Base-by-base conservation (phyloP, 441 rosid genomes). In the Brassica balearica region DNA sequence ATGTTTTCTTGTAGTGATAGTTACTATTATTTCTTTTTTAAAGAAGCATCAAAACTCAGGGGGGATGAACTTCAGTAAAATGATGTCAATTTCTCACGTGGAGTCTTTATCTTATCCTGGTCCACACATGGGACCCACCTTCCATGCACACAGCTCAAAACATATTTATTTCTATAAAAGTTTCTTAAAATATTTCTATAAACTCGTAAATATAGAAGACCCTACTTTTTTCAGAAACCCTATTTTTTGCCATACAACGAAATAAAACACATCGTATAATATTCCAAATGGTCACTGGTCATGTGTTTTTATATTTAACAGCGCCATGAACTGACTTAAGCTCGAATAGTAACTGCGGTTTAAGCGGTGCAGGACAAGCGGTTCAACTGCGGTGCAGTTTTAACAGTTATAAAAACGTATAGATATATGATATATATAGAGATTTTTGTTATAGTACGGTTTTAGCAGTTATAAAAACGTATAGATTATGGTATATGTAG, bases 31-130 rank as follows among this genome's bases (percentile, higher is more conserved):
- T 73, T 48, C 2, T 2, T 23, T 20, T 53, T 75, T 74, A 65
- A 8, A 63, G 5, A 77, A 77, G 85, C 81, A 84, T 86, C 84
- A 78, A 81, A 81, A 82, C 69, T 66, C 83, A 76, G 88, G 92
- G 98, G 94, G 93, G 92, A 90, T 90, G 98, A 88, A 93, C 84
- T 86, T 81, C 77, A 75, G 77, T 63, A 73, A 65, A 67, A 80
- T 83, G 79, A 71, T 91, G 88, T 88, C 91, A 90, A 85, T 72
- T 72, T 79, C 81, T 88, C 92, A 87, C 88, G 98, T 88, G 97
- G 91, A 85, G 83, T 89, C 91, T 68, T 86, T 87, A 86, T 88
- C 89, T 83, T 82, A 84, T 59, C 41, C 9, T 58, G 82, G 48
- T 71, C 83, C 79, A 73, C 41, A 3, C 7, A n/a, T 72, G 74